Percentiles rank a stretch among this genome's conserved stretches.
phyloP scores from a whole-genome alignment of 306 rosid genomes.

The Mucuna pruriens region DNA sequence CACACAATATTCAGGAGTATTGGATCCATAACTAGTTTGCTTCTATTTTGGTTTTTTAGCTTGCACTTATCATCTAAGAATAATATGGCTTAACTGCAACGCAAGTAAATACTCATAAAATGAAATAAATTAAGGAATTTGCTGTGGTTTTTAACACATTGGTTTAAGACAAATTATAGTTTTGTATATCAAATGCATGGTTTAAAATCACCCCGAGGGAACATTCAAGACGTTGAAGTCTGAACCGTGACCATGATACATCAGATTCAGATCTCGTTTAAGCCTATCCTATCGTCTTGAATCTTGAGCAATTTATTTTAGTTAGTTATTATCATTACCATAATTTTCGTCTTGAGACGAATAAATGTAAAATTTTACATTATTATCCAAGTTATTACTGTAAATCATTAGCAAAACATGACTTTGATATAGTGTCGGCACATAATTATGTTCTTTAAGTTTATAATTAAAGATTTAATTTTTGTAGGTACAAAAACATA shows the following conservation, averaged over 20 bases:
- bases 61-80: constrained; percentile 10
- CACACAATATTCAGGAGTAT: constrained; percentile 28
- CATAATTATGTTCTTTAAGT: too few relatives aligned
- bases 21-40: constrained; percentile 30
- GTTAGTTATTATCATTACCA: not conserved
- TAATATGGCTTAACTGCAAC: constrained; percentile 10
- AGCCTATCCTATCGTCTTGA: not conserved
- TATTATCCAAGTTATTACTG: not conserved
- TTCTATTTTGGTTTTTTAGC: not conserved
- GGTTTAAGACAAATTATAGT: not conserved
- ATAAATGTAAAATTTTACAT: not conserved
- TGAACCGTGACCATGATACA: not conserved
- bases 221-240: not conserved
- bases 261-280: not conserved
- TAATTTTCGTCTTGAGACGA: not conserved
- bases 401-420: not conserved
- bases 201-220: not conserved
- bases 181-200: not conserved
- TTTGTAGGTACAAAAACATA: too few relatives aligned
- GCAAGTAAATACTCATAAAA: not conserved
- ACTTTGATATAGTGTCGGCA: too few relatives aligned
- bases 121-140: not conserved
- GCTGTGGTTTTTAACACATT: not conserved
- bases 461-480: too few relatives aligned
- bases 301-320: not conserved